A percentile compares a stretch with the other conserved stretches of the same genome.
These are phyloP conservation scores for Colletotrichum cereale DNA, from an alignment of 2,329 filamentous ascomycete genomes.

Conservation along the genomic window DNA sequence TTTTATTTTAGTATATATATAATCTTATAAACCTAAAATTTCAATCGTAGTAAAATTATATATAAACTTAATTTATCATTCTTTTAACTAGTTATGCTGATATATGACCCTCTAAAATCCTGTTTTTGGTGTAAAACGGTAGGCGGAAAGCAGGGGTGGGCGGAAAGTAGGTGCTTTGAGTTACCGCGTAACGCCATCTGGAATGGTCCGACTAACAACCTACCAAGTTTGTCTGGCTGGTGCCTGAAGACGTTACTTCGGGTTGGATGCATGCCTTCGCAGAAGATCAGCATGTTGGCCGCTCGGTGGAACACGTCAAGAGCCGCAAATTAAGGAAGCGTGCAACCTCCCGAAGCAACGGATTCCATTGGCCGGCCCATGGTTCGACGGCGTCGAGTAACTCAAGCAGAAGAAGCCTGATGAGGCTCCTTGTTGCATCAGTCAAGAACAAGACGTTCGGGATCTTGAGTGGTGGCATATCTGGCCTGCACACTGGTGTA, in stretches of 20 bases:
- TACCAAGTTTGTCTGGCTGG: conserved; percentile 44
- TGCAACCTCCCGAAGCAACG: conserved; percentile 38
- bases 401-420: conserved; percentile 45
- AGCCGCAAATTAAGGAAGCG: conserved; percentile 33
- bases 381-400: conserved; percentile 46
- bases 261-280: conserved; percentile 45
- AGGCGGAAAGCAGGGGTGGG: too few relatives aligned
- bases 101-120: too few relatives aligned
- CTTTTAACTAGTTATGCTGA: too few relatives aligned
- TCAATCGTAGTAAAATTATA: too few relatives aligned
- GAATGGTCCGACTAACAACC: conserved; percentile 40
- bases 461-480: conserved; percentile 56
- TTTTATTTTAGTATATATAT: too few relatives aligned
- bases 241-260: conserved; percentile 2
- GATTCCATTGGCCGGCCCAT: conserved; percentile 40
- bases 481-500: conserved; percentile 48
- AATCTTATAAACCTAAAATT: too few relatives aligned
- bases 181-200: conserved; percentile 42
- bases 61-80: too few relatives aligned
- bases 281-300: conserved; percentile 40
- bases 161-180: too few relatives aligned
- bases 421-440: conserved; percentile 41
- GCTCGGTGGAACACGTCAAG: conserved; percentile 40
- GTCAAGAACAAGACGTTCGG: conserved; percentile 45
- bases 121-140: too few relatives aligned